phyloP scores from a whole-genome alignment of 2,329 filamentous ascomycete genomes.

The Magnaporthiopsis rhizophila region DNA sequence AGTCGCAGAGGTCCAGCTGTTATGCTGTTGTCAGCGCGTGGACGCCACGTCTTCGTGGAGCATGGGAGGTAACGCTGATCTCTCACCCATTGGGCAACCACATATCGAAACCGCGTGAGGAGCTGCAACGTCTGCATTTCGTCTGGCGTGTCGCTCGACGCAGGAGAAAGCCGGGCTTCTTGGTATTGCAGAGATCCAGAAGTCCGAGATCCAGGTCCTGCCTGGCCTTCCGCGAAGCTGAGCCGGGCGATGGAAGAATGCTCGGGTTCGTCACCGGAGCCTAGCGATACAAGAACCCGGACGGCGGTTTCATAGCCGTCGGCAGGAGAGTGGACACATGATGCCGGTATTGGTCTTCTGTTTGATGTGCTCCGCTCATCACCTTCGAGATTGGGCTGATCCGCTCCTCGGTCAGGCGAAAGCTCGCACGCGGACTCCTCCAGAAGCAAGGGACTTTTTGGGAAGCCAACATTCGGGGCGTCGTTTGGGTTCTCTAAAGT shows the following conservation, averaged over 20 bases:
- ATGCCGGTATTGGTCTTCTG: background rate
- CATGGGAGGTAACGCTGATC: background rate
- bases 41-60: background rate
- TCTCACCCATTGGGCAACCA: conserved; percentile 36
- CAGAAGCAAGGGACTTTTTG: too few species aligned
- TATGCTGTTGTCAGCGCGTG: background rate
- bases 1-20: conserved; percentile 35
- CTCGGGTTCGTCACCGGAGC: background rate
- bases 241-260: too few species aligned
- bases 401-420: background rate
- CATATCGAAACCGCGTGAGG: conserved; percentile 34
- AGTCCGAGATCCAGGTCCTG: background rate
- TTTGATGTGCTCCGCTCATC: background rate
- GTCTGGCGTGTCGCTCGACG: background rate
- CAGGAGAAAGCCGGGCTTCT: background rate
- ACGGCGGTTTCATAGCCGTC: conserved; percentile 1
- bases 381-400: background rate
- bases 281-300: conserved; percentile 3
- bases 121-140: conserved; percentile 16
- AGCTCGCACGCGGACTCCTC: background rate
- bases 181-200: background rate
- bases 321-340: background rate
- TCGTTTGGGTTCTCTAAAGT: background rate
- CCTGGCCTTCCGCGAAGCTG: background rate
- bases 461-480: background rate